Evolutionary conservation across 768 basidiomycete genomes (phyloP), one percentile per base, ranked within the genome.

Genomic region (Artomyces pyxidatus): DNA sequence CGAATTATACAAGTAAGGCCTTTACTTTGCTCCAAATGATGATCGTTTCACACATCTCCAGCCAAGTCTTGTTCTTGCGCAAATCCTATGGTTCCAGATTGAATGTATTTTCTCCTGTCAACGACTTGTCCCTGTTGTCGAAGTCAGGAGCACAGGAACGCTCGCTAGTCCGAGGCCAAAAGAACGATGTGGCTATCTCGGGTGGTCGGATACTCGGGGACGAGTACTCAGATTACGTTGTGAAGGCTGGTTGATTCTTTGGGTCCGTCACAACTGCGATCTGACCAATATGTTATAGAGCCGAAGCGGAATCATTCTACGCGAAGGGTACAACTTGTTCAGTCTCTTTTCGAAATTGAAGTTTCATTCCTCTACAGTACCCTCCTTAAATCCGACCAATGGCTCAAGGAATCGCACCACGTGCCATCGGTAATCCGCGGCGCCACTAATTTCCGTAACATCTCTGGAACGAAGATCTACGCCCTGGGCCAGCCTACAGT

Each of bases 151-250:
- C 77, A 29, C 77, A 74, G 50, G 71, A 69, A 32, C 73, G 77
- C 19, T 72, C 80, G 1, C 65, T 83, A 42, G 67, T 83, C 26
- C 71, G 81, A 35, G 85, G 82, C n/a, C 78, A 76, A 61, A 81
- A 80, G 63, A 83, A 88, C 53, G 82, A 85, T 58, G 76, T 83
- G 10, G 83, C 77, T 28, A 86, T 83, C 50, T 68, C 78, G 19
- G 91, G 91, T 9, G 91, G 89, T 0, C 88, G 85, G 61, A 79
- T 96, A 38, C 70, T 94, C 1, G 95, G 92, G 4, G 94, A 97
- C 61, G 96, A 99, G 63, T 98, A 91, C 71, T 91, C 90, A 3
- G 87, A 89, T 37, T 89, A 94, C 62, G 91, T 98, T 39, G 81
- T 99, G 27, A 86, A 86, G 74, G 89, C 88, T 50, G 25, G 72